These are phyloP conservation scores for Vitis cinerea DNA, from an alignment of 164 flowering plant genomes.

Conservation along the genomic window DNA sequence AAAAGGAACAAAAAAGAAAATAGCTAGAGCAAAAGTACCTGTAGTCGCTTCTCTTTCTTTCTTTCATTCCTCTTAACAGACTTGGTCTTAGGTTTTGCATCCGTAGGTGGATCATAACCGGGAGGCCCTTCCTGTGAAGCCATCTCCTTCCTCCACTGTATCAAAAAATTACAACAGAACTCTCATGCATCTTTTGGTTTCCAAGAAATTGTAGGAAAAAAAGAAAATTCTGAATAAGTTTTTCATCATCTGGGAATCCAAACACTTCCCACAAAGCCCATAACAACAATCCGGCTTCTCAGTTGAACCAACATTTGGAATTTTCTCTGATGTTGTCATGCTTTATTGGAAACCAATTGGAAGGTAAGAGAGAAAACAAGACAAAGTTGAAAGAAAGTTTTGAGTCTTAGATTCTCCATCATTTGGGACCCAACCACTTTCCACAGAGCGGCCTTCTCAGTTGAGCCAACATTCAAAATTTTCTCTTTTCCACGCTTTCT, in stretches of 20 bases:
- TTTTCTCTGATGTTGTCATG: too few relatives aligned
- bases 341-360: too few relatives aligned
- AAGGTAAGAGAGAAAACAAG: too few relatives aligned
- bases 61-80: conserved; percentile 65
- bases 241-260: neutral
- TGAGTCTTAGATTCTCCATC: too few relatives aligned
- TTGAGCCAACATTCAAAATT: neutral
- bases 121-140: conserved; percentile 50
- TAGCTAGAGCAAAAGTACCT: conserved; percentile 28
- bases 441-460: too few relatives aligned
- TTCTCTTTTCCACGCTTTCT: neutral
- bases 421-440: too few relatives aligned
- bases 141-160: conserved; percentile 65
- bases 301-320: neutral
- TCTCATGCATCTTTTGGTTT: neutral
- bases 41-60: conserved; percentile 65
- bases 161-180: neutral
- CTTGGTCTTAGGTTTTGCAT: conserved; percentile 59
- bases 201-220: neutral
- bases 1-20: neutral
- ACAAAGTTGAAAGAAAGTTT: too few relatives aligned
- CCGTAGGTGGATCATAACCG: conserved; percentile 48
- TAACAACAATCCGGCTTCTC: neutral
- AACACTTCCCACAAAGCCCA: neutral
- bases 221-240: neutral